A percentile compares a stretch with the other conserved stretches of the same genome.
These are phyloP conservation scores for Talaromyces marneffei DNA, from an alignment of 2,329 filamentous ascomycete species.

Conservation along the genomic window DNA sequence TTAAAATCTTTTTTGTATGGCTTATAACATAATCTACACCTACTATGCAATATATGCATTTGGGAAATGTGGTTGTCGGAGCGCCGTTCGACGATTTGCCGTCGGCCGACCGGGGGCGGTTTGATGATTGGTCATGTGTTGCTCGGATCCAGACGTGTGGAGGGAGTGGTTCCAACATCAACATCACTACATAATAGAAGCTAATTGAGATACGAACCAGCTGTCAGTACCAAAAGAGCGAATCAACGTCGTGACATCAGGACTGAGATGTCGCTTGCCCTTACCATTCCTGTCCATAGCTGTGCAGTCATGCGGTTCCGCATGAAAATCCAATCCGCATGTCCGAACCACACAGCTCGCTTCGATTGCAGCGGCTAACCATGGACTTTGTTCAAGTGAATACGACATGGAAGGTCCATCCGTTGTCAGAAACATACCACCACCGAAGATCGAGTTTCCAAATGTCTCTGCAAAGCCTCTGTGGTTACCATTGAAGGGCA, in stretches of 20 bases:
- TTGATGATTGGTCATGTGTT: not conserved
- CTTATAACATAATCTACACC: not conserved
- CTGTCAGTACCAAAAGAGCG: not conserved
- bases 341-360: slow-evolving; percentile 1
- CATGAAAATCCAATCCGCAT: slow-evolving; percentile 4
- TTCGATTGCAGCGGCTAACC: not conserved
- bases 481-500: not conserved
- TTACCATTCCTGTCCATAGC: not conserved
- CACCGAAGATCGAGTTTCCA: not conserved
- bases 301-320: slow-evolving; percentile 7
- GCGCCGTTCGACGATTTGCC: slow-evolving; percentile 1
- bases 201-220: not conserved
- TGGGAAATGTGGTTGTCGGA: not conserved
- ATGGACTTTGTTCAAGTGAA: not conserved
- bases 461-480: not conserved
- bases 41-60: not conserved
- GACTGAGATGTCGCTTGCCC: not conserved
- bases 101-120: not conserved
- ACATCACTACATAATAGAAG: too few relatives aligned
- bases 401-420: not conserved
- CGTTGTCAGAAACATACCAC: not conserved
- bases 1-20: not conserved
- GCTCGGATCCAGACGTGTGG: not conserved
- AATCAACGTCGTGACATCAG: not conserved
- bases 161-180: not conserved